phyloP scores from a whole-genome alignment of 2,329 filamentous ascomycete genomes.

The Curvularia lunata region DNA sequence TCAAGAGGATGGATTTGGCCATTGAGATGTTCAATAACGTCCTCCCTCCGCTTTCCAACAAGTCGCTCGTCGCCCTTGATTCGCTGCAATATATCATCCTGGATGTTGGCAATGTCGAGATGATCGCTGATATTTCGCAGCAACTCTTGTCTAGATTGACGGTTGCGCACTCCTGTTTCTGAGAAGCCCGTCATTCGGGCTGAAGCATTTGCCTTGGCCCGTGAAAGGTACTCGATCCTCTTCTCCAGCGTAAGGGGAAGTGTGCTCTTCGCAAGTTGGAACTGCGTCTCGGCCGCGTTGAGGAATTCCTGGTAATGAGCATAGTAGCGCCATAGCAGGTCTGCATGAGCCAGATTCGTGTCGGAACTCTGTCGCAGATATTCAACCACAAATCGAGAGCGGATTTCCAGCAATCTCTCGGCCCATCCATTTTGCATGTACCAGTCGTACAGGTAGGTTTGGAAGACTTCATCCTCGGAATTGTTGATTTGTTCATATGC shows the following conservation, averaged over 20 bases:
- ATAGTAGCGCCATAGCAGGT: slow-evolving; percentile 92
- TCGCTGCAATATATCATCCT: slow-evolving; percentile 85
- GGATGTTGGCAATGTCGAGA: slow-evolving; percentile 91
- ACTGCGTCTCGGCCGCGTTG: slow-evolving; percentile 85
- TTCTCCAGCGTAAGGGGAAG: slow-evolving; percentile 81
- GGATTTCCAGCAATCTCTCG: slow-evolving; percentile 82
- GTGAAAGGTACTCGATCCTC: slow-evolving; percentile 86
- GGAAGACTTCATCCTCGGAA: slow-evolving; percentile 91
- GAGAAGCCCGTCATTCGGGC: slow-evolving; percentile 78
- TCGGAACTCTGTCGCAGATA: slow-evolving; percentile 81
- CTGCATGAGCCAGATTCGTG: slow-evolving; percentile 77
- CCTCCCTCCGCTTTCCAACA: slow-evolving; percentile 64
- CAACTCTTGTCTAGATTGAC: slow-evolving; percentile 82
- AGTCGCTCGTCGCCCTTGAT: slow-evolving; percentile 76
- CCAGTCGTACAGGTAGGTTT: slow-evolving; percentile 97
- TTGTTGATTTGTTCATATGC: slow-evolving; percentile 89
- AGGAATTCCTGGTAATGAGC: slow-evolving; percentile 83
- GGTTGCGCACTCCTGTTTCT: slow-evolving; percentile 52
- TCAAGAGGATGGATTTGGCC: slow-evolving; percentile 79
- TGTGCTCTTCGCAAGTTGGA: slow-evolving; percentile 80
- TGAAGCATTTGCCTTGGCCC: slow-evolving; percentile 90
- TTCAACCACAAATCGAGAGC: slow-evolving; percentile 83
- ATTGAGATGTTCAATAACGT: slow-evolving; percentile 73
- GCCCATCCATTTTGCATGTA: slow-evolving; percentile 86
- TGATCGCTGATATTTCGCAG: slow-evolving; percentile 84